These are phyloP conservation scores for Xylariaceae sp. DNA, from an alignment of 2,329 filamentous ascomycete genomes.

Conservation along the genomic window DNA sequence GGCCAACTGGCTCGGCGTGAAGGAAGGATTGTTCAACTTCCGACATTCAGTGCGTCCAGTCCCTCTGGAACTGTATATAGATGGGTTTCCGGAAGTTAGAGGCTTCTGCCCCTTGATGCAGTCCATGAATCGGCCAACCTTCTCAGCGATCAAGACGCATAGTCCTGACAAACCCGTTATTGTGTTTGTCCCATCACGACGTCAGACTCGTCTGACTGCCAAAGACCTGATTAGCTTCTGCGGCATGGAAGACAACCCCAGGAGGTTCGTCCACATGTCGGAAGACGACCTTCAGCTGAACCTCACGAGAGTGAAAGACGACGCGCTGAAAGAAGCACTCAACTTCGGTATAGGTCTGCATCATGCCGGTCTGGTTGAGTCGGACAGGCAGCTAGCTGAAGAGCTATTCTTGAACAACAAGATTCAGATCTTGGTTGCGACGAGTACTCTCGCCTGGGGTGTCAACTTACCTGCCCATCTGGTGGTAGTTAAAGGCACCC, in stretches of 20 bases:
- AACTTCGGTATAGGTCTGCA: constrained; percentile 96
- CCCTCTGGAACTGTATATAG: constrained; percentile 91
- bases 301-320: constrained; percentile 85
- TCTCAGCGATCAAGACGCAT: constrained; percentile 92
- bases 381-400: constrained; percentile 84
- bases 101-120: constrained; percentile 98
- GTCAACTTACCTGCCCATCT: constrained; percentile 96
- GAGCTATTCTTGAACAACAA: constrained; percentile 97
- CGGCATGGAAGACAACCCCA: constrained; percentile 96
- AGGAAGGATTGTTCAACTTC: constrained; percentile 94
- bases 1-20: constrained; percentile 94
- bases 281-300: constrained; percentile 90
- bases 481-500: constrained; percentile 95
- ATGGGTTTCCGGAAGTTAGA: constrained; percentile 90
- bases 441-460: constrained; percentile 94
- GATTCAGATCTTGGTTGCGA: constrained; percentile 93
- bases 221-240: constrained; percentile 97
- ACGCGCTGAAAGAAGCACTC: constrained; percentile 85
- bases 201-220: constrained; percentile 90
- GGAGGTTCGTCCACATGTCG: constrained; percentile 87
- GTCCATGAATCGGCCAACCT: constrained; percentile 96
- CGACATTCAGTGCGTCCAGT: constrained; percentile 94
- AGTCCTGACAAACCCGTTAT: constrained; percentile 96
- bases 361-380: constrained; percentile 93
- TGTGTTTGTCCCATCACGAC: constrained; percentile 91